Conservation (phyloP, 345 rosid genomes). For the thale cress (Arabidopsis thaliana) region TAIR10.1 NC_003071.7:14542001-14542500, state of each 20-base stretch:
- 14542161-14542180: background rate
- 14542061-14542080: slow-evolving; percentile 2
- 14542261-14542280: background rate
- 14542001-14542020: background rate
- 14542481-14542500: background rate
- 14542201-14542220: background rate
- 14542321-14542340: background rate
- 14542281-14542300: background rate
- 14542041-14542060: background rate
- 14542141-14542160: background rate
- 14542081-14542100: background rate
- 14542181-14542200: background rate
- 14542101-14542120: background rate
- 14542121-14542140: background rate
- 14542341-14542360: background rate
- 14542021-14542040: background rate
- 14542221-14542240: background rate
- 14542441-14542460: background rate
- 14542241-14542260: background rate
- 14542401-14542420: background rate
- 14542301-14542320: background rate
- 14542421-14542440: background rate
- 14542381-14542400: background rate
- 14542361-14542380: background rate
- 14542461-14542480: background rate